phyloP scores from a whole-genome alignment of 768 basidiomycete species.

The Leccinellum luteum region DNA sequence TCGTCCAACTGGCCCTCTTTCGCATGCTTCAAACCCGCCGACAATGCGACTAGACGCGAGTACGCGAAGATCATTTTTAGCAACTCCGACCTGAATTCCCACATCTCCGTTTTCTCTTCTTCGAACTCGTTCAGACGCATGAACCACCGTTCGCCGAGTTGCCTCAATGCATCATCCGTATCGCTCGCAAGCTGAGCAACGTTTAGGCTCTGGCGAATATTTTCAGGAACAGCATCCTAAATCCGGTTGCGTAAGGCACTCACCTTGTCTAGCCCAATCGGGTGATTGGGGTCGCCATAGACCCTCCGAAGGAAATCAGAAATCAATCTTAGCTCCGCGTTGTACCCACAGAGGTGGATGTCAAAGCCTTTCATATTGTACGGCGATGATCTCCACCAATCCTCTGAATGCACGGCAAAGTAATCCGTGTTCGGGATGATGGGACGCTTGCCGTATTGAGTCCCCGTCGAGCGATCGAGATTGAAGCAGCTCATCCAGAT shows the following conservation, averaged over 20 bases:
- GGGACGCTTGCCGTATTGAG: constrained; percentile 85
- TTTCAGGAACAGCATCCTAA: constrained; percentile 2
- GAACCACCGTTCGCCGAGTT: constrained; percentile 56
- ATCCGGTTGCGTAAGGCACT: neutral
- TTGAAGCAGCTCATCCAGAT: constrained; percentile 92
- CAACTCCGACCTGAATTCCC: constrained; percentile 59
- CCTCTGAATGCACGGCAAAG: constrained; percentile 63
- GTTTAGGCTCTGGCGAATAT: constrained; percentile 48
- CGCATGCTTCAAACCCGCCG: constrained; percentile 76
- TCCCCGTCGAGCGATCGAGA: constrained; percentile 83
- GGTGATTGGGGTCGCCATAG: constrained; percentile 70
- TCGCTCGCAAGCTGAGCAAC: constrained; percentile 62
- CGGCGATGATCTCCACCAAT: constrained; percentile 68
- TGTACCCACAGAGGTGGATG: constrained; percentile 78
- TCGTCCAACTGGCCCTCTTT: constrained; percentile 56
- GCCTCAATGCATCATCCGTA: constrained; percentile 67
- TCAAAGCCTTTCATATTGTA: constrained; percentile 75
- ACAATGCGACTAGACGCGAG: constrained; percentile 63
- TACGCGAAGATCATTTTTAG: constrained; percentile 66
- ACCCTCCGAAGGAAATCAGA: constrained; percentile 59
- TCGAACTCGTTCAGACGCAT: constrained; percentile 48
- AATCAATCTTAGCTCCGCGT: constrained; percentile 67
- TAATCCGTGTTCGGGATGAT: constrained; percentile 78
- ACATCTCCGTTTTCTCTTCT: constrained; percentile 48
- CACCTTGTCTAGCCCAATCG: constrained; percentile 76